These are phyloP conservation scores for Rhododendron henanense DNA, from an alignment of 148 eudicot species.

Conservation along the genomic window DNA sequence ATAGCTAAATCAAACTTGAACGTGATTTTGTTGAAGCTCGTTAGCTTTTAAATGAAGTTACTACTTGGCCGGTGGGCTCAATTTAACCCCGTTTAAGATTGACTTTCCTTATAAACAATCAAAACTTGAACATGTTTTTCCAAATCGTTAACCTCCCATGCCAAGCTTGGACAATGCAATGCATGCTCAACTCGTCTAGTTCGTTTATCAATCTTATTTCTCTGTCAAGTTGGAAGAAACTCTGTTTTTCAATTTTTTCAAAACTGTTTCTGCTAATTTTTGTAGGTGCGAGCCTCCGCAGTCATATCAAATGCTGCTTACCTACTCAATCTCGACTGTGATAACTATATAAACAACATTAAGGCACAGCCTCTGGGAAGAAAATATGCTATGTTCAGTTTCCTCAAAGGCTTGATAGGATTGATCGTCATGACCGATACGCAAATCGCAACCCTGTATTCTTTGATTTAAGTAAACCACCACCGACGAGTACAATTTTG, in stretches of 20 bases:
- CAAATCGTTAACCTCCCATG: too few species aligned
- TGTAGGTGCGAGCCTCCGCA: slow-evolving; percentile 83
- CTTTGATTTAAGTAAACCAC: slow-evolving; percentile 68
- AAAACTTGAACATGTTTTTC: too few species aligned
- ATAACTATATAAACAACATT: slow-evolving; percentile 92
- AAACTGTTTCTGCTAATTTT: background rate
- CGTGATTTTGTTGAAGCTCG: background rate
- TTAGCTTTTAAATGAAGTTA: background rate
- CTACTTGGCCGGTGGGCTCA: too few species aligned
- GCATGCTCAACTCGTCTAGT: too few species aligned
- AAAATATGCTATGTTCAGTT: slow-evolving; percentile 92
- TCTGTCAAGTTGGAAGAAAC: too few species aligned
- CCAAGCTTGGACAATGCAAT: too few species aligned
- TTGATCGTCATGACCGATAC: slow-evolving; percentile 94
- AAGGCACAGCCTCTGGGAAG: slow-evolving; percentile 91
- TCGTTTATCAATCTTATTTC: background rate
- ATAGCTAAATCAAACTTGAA: background rate
- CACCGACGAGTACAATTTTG: too few species aligned
- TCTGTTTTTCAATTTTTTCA: background rate
- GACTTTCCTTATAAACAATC: too few species aligned
- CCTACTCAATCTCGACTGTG: slow-evolving; percentile 90
- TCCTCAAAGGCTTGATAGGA: slow-evolving; percentile 95
- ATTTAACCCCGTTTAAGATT: too few species aligned
- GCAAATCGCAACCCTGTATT: slow-evolving; percentile 88
- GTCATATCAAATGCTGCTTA: slow-evolving; percentile 86